A percentile compares a stretch with the other conserved stretches of the same genome.
Conservation (phyloP, 2,329 filamentous ascomycete species). For the Onygena corvina region DNA sequence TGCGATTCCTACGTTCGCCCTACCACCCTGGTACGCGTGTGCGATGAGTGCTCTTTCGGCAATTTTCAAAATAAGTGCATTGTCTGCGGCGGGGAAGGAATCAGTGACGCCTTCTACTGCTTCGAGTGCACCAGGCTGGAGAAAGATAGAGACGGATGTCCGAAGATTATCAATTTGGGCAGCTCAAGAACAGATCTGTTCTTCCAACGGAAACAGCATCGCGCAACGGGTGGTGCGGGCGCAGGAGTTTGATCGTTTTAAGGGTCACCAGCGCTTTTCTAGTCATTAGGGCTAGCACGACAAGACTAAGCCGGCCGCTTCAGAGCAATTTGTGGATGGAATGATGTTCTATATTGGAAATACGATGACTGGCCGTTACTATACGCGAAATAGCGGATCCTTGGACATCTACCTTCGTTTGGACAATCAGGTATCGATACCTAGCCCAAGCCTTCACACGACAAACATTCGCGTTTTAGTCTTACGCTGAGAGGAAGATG, state of each 20-base stretch:
- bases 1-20: constrained; percentile 98
- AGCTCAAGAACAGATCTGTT: constrained; percentile 88
- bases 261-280: too few species aligned
- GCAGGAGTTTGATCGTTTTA: background rate
- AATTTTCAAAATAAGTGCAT: constrained; percentile 99
- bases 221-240: constrained; percentile 11
- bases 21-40: constrained; percentile 93
- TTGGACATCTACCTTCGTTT: background rate
- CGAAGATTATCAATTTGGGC: constrained; percentile 97
- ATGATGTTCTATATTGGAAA: too few species aligned
- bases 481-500: background rate
- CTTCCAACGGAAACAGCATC: constrained; percentile 53
- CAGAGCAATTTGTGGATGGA: too few species aligned
- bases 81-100: constrained; percentile 94
- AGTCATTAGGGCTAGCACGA: too few species aligned
- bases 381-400: background rate
- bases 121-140: constrained; percentile 96
- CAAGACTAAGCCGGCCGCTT: too few species aligned
- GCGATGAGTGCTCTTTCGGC: constrained; percentile 97
- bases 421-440: background rate
- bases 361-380: background rate
- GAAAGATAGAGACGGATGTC: constrained; percentile 93
- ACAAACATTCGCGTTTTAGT: background rate
- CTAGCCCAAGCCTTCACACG: background rate
- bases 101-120: constrained; percentile 97